phyloP scores from a whole-genome alignment of 1,284 basidiomycete genomes.

The Phaffia rhodozyma region DNA sequence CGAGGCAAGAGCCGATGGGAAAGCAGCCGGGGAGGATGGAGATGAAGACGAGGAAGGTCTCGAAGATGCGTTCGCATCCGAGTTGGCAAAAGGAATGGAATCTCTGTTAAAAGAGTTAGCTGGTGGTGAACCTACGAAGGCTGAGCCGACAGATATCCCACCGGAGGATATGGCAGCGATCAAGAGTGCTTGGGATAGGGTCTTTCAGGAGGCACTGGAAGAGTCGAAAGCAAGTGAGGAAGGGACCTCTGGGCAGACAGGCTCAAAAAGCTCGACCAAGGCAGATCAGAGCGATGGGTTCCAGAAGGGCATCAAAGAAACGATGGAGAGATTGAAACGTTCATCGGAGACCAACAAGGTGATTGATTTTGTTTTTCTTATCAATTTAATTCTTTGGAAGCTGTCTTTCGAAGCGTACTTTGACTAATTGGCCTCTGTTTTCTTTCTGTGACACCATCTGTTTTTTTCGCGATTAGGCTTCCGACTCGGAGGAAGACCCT shows the following conservation, averaged over 20 bases:
- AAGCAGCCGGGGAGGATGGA: constrained; percentile 24
- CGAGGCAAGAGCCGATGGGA: too few species aligned
- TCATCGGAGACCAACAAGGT: constrained; percentile 22
- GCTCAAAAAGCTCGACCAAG: constrained; percentile 23
- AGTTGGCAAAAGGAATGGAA: constrained; percentile 73
- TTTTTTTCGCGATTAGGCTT: background rate
- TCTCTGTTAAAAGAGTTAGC: constrained; percentile 60
- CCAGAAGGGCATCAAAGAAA: constrained; percentile 61
- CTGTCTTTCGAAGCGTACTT: constrained; percentile 41
- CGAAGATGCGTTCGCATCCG: constrained; percentile 49
- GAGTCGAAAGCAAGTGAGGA: constrained; percentile 13
- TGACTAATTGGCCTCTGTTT: too few species aligned
- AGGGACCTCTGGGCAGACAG: constrained; percentile 15
- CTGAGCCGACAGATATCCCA: constrained; percentile 15
- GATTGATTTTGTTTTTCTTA: background rate
- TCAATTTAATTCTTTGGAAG: too few species aligned
- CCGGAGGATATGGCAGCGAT: constrained; percentile 19
- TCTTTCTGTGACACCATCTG: too few species aligned
- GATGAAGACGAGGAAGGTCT: constrained; percentile 36
- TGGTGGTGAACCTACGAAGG: constrained; percentile 23
- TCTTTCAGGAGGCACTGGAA: constrained; percentile 7
- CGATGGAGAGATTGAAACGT: constrained; percentile 52
- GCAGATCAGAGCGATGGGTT: constrained; percentile 43
- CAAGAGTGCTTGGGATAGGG: constrained; percentile 12
- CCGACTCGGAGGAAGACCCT: constrained; percentile 23